Evolutionary conservation across 2,329 filamentous ascomycete species (phyloP), one percentile per base, ranked within the genome.

Genomic region (Mycocentrospora acerina): DNA sequence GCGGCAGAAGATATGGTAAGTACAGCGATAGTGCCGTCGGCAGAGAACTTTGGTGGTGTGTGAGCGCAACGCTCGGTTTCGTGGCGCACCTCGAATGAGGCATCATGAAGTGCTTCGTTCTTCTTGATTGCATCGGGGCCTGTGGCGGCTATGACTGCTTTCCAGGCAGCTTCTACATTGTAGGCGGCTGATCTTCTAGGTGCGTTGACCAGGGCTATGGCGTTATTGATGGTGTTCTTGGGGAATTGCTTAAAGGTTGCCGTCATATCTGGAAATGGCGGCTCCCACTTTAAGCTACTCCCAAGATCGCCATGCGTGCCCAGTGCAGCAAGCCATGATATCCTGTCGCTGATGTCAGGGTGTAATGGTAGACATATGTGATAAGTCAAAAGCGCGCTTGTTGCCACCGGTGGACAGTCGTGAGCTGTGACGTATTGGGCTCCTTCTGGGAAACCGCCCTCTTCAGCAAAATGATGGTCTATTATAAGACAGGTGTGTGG

Each of bases 221-320:
- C 80, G 11, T 81, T 76, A 43, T 82, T 84, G 37, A 86, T 62
- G 0, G 75, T 66, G 48, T 81, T 84, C 51, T 82, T 85, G 0
- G 79, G 79, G 51, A 83, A 71, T 11, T 60, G 67, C 50, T 83
- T 84, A 50, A 86, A 79, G 0, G 76, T 76, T 1, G 71, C 60
- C 13, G 69, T 71, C 80, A 86, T 84, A 44, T 85, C 78, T 1
- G 83, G 83, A 46, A 86, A 85, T 0, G 83, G 83, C 0, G 75
- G 72, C 15, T 78, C 67, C 83, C 83, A 86, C 57, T 84, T 85
- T 12, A 85, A 46, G 0, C 75, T 75, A 26, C 77, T 83, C 11
- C 82, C 82, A 0, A 86, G 69, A 46, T 86, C 83, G 3, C 82
- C 82, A 45, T 85, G 80, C 0, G 82, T 85, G 7, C 83, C 83